Percentiles rank a stretch among this genome's conserved stretches.
Evolutionary conservation across 768 basidiomycete species (phyloP).

Genomic region (Cyclocybe cylindracea): DNA sequence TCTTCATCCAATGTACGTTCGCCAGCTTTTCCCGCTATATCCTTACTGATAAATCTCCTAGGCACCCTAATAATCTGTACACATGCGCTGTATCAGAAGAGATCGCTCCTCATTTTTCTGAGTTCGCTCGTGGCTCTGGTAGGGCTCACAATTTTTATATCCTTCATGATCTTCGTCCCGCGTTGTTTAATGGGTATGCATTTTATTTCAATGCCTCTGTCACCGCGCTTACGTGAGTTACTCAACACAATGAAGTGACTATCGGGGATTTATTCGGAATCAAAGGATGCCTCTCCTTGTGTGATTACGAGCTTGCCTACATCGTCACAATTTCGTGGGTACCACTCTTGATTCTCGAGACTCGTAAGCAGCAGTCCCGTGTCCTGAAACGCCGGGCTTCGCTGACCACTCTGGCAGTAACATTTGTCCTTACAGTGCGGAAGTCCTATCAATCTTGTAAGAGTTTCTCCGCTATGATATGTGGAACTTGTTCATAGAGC

Average conservation of each 20-base stretch:
- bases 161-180: too few relatives aligned
- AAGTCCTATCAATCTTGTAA: conserved; percentile 19
- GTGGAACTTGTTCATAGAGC: neutral
- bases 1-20: conserved; percentile 21
- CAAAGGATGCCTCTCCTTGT: conserved; percentile 21
- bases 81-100: conserved; percentile 25
- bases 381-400: neutral
- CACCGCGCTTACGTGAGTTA: too few relatives aligned
- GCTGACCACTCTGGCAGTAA: conserved; percentile 7
- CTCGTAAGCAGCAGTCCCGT: conserved; percentile 9
- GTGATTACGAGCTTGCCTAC: conserved; percentile 17
- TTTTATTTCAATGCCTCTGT: conserved; percentile 3
- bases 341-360: conserved; percentile 20
- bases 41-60: neutral
- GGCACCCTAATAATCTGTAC: conserved; percentile 27
- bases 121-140: neutral
- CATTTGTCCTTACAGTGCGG: conserved; percentile 22
- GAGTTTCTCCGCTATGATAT: neutral
- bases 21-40: neutral
- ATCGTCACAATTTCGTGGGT: conserved; percentile 22
- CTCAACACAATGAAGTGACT: conserved; percentile 8
- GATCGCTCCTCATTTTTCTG: conserved; percentile 13
- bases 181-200: neutral
- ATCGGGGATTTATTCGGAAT: conserved; percentile 15
- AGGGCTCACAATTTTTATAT: too few relatives aligned